Percentiles rank a stretch among this genome's conserved stretches.
Conservation (phyloP, 2,329 filamentous ascomycete species). For the Paracorniculantispora psalliotae region DNA sequence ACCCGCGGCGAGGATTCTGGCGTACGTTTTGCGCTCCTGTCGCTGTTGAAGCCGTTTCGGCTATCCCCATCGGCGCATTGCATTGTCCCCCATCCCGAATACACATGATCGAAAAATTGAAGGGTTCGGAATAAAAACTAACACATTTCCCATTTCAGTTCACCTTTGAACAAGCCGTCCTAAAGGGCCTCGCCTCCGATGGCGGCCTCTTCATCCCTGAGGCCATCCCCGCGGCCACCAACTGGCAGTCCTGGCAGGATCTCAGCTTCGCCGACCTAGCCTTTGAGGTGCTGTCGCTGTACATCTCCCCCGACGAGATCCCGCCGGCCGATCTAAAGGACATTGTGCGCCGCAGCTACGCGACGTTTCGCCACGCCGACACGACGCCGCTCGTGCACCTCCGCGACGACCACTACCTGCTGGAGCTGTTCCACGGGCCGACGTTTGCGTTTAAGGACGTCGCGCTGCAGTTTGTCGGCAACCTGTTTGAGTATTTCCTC, state of each 20-base stretch:
- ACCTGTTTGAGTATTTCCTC: constrained; percentile 87
- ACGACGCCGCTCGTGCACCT: constrained; percentile 77
- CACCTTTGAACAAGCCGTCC: constrained; percentile 84
- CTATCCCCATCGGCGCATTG: neutral
- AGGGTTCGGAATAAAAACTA: constrained; percentile 1
- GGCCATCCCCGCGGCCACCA: constrained; percentile 53
- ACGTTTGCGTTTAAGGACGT: constrained; percentile 96
- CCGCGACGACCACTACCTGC: constrained; percentile 69
- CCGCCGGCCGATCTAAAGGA: constrained; percentile 71
- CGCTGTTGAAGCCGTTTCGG: neutral
- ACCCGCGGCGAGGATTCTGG: constrained; percentile 47
- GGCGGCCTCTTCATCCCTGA: constrained; percentile 88
- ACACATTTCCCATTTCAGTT: constrained; percentile 45
- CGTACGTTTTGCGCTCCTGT: constrained; percentile 31
- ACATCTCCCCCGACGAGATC: constrained; percentile 80
- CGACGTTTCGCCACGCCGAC: constrained; percentile 76
- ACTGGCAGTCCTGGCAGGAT: constrained; percentile 70
- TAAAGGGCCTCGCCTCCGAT: constrained; percentile 82
- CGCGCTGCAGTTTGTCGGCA: constrained; percentile 90
- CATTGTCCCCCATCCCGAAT: neutral
- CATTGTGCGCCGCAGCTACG: constrained; percentile 81
- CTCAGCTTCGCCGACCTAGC: constrained; percentile 78
- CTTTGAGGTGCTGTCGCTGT: constrained; percentile 78
- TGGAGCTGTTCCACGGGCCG: constrained; percentile 95
- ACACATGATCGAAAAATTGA: neutral